phyloP scores from a whole-genome alignment of 257 asterid species.

The Rauvolfia tetraphylla region DNA sequence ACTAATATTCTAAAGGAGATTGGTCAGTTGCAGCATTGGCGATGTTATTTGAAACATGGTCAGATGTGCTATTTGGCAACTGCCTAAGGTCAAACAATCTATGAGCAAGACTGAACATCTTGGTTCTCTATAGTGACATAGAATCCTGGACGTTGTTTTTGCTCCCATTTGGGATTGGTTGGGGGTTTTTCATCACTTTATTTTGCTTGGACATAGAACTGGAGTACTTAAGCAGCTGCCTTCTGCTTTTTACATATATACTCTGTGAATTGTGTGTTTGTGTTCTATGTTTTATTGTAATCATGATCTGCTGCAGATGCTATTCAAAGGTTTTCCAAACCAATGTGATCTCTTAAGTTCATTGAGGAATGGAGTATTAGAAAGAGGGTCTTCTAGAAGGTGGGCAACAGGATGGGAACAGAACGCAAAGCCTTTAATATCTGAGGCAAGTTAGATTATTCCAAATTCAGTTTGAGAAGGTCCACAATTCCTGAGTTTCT shows the following conservation, averaged over 20 bases:
- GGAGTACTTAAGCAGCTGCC: background rate
- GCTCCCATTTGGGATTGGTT: background rate
- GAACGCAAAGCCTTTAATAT: conserved; percentile 67
- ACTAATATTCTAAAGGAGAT: background rate
- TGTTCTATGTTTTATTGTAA: background rate
- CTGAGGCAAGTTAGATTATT: conserved; percentile 43
- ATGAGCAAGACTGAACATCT: background rate
- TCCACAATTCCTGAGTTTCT: background rate
- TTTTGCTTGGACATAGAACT: background rate
- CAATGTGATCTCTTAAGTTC: conserved; percentile 53
- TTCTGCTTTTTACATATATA: background rate
- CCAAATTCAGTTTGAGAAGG: background rate
- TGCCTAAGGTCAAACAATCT: background rate
- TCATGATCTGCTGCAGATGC: conserved; percentile 43
- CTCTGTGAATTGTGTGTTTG: background rate
- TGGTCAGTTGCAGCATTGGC: background rate
- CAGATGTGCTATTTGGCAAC: background rate
- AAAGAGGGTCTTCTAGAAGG: conserved; percentile 54
- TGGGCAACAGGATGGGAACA: conserved; percentile 92
- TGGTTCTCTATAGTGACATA: background rate
- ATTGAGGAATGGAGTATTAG: conserved; percentile 63
- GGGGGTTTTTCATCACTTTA: background rate
- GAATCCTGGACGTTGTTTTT: background rate
- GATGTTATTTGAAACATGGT: too few species aligned
- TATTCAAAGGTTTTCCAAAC: conserved; percentile 80